Base-by-base conservation (phyloP, 2,329 filamentous ascomycete species). In the Hypoxylon sp. region DNA sequence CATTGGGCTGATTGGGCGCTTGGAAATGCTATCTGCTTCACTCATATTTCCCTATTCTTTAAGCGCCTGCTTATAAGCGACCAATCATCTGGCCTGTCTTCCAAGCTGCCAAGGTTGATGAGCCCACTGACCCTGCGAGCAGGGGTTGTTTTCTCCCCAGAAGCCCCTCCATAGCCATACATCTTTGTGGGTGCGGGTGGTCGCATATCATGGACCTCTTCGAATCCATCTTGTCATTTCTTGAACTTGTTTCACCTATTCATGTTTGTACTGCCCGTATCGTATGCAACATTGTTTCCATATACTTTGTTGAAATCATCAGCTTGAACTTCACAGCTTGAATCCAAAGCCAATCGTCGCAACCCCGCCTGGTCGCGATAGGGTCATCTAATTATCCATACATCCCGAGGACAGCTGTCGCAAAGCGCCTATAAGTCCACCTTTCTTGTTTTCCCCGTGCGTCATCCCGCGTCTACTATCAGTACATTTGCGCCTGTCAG, bases 311-410 rank as follows among this genome's bases (percentile, higher is more conserved):
- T 14, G 31, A 69, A 67, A 53, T 58, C 44, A 46, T 70, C 67
- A 70, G 66, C 63, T 60, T 47, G 52, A 64, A 61, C 66, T 66
- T 61, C 53, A 59, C 67, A 17, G 60, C 63, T 46, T 54, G 46
- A 60, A 44, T 53, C 51, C 44, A 42, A 58, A 55, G 48, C 68
- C 62, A 66, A 69, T 67, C 71, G 53, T 64, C 54, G 55, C 59
- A 65, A 67, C 76, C 75, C 76, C 77, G 71, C 76, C 71, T 75
- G 68, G 69, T 71, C 67, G 68, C 74, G 69, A 74, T 71, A 71
- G 73, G 70, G 59, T 64, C 66, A 61, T 51, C 58, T 50, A 59
- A 48, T 47, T 62, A 37, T 61, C 37, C 59, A 69, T 64, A 50
- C 60, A 59, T 44, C 64, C 48, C 39, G 69, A 64, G 59, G 26